Conservation (phyloP, 2,329 filamentous ascomycete genomes). For the Fusarium paranaense region DNA sequence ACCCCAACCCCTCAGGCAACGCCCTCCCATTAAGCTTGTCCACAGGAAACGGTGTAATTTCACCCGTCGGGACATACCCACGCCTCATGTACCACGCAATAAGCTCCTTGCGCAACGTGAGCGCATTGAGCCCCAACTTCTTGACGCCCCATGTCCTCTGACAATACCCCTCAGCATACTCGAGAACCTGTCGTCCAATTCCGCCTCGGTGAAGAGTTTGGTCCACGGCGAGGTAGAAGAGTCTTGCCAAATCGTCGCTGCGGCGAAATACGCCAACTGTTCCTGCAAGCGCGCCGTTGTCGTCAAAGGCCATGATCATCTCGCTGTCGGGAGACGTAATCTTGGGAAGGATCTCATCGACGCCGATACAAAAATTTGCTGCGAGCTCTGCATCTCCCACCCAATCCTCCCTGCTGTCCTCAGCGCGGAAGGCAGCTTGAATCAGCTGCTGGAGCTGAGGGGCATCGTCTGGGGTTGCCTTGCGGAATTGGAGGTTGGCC, state of each 20-base stretch:
- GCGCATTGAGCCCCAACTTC: slow-evolving; percentile 48
- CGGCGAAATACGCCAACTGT: slow-evolving; percentile 45
- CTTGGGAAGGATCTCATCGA: slow-evolving; percentile 72
- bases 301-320: slow-evolving; percentile 46
- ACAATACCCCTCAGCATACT: slow-evolving; percentile 48
- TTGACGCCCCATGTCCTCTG: slow-evolving; percentile 42
- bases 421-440: slow-evolving; percentile 54
- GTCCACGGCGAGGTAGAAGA: slow-evolving; percentile 52
- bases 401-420: slow-evolving; percentile 49
- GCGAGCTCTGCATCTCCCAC: slow-evolving; percentile 63
- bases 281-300: slow-evolving; percentile 37
- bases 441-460: slow-evolving; percentile 51
- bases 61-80: slow-evolving; percentile 51
- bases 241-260: slow-evolving; percentile 41
- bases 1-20: slow-evolving; percentile 48
- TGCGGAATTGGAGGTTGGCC: slow-evolving; percentile 50
- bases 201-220: slow-evolving; percentile 46
- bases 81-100: slow-evolving; percentile 52
- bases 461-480: slow-evolving; percentile 52
- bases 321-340: slow-evolving; percentile 46
- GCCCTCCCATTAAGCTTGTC: slow-evolving; percentile 22
- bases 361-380: slow-evolving; percentile 76
- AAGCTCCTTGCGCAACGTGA: slow-evolving; percentile 48
- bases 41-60: slow-evolving; percentile 48
- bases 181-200: slow-evolving; percentile 48